These are phyloP conservation scores for Syncephalastrum racemosum DNA, from an alignment of 371 early-diverging fungal species.

Conservation along the genomic window DNA sequence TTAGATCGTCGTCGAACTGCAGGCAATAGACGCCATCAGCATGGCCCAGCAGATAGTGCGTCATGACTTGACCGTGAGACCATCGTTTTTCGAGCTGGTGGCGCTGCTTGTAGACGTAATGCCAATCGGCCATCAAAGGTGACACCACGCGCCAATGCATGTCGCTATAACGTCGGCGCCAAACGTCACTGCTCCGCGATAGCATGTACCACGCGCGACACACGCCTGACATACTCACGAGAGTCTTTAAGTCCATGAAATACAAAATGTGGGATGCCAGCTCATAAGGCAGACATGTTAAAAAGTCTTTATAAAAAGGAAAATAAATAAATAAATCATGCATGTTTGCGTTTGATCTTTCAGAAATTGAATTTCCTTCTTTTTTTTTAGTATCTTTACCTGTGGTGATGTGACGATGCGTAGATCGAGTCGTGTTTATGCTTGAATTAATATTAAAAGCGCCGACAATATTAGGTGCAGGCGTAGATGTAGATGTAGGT, in stretches of 20 bases:
- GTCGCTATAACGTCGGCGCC: slow-evolving; percentile 16
- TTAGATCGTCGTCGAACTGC: slow-evolving; percentile 79
- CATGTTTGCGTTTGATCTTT: too few relatives aligned
- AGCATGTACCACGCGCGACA: slow-evolving; percentile 10
- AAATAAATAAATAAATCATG: not conserved
- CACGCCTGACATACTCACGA: slow-evolving; percentile 10
- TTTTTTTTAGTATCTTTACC: too few relatives aligned
- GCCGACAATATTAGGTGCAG: too few relatives aligned
- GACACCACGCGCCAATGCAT: slow-evolving; percentile 11
- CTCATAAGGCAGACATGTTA: slow-evolving; percentile 21
- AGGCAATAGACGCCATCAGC: slow-evolving; percentile 92
- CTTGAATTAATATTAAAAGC: too few relatives aligned
- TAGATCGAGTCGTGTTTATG: too few relatives aligned
- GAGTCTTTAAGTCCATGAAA: slow-evolving; percentile 11
- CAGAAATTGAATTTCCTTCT: too few relatives aligned
- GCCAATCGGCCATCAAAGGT: slow-evolving; percentile 18
- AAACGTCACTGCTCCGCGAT: slow-evolving; percentile 17
- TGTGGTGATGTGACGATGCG: too few relatives aligned
- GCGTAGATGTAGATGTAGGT: too few relatives aligned
- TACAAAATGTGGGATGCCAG: slow-evolving; percentile 16
- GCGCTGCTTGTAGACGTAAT: slow-evolving; percentile 34
- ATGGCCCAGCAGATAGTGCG: slow-evolving; percentile 68
- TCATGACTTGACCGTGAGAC: slow-evolving; percentile 9
- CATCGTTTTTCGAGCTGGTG: slow-evolving; percentile 20
- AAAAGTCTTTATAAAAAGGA: slow-evolving; percentile 13